Conservation (phyloP, 2,329 filamentous ascomycete species). For the Aspergillus sp. region DNA sequence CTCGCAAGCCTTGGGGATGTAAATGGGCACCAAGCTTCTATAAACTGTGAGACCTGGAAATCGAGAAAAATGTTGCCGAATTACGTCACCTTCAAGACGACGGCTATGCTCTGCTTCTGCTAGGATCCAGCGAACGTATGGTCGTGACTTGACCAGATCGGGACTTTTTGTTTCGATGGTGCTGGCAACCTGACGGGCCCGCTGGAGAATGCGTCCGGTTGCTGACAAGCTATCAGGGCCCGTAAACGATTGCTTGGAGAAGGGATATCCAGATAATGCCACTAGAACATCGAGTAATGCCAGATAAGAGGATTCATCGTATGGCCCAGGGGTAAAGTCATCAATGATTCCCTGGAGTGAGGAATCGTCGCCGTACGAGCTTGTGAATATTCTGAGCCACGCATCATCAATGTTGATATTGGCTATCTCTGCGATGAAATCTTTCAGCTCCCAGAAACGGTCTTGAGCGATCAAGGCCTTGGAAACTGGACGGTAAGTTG, state of each 20-base stretch:
- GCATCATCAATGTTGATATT: background rate
- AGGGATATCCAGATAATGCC: background rate
- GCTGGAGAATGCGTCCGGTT: background rate
- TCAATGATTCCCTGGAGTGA: background rate
- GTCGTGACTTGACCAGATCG: constrained; percentile 1
- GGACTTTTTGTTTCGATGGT: constrained; percentile 1
- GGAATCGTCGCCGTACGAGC: background rate
- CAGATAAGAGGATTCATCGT: constrained; percentile 2
- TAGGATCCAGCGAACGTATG: constrained; percentile 2
- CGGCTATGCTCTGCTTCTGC: background rate
- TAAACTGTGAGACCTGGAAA: background rate
- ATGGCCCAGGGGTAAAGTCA: background rate
- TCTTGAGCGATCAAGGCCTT: background rate
- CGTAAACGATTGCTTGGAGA: background rate
- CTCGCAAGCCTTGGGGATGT: constrained; percentile 1
- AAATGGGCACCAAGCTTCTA: background rate
- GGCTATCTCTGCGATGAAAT: constrained; percentile 1
- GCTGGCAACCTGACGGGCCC: background rate
- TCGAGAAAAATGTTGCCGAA: background rate
- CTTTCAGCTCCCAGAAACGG: constrained; percentile 3
- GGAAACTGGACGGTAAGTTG: background rate
- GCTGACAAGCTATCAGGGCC: background rate
- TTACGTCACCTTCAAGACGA: background rate
- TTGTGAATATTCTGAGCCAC: background rate
- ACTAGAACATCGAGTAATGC: background rate